A percentile compares a stretch with the other conserved stretches of the same genome.
Evolutionary conservation across 805 yeast genomes (phyloP).

Genomic region (Grigorovia humatica): DNA sequence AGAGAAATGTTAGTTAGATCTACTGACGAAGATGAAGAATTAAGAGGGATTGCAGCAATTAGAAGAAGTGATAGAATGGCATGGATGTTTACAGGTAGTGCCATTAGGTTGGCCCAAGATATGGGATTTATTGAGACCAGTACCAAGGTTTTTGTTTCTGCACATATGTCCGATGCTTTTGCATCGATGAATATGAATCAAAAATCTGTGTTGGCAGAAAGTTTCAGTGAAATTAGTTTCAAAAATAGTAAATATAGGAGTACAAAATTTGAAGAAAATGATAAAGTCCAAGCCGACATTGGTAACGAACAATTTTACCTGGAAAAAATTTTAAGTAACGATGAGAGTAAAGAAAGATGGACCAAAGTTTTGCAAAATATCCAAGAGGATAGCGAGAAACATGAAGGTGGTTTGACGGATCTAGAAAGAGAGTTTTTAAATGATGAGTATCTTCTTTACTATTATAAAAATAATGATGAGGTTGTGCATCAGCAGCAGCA

Average conservation of each 20-base stretch:
- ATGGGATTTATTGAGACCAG: slow-evolving; percentile 70
- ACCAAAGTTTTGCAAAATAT: slow-evolving; percentile 9
- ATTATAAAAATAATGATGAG: slow-evolving; percentile 9
- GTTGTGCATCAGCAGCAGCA: slow-evolving; percentile 3
- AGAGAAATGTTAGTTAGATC: slow-evolving; percentile 8
- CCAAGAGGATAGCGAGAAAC: slow-evolving; percentile 4
- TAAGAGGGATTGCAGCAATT: slow-evolving; percentile 76
- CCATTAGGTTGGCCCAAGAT: slow-evolving; percentile 78
- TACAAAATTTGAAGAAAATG: slow-evolving; percentile 22
- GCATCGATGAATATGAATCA: slow-evolving; percentile 75
- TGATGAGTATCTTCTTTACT: slow-evolving; percentile 26
- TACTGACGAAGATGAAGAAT: slow-evolving; percentile 35
- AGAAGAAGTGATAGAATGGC: slow-evolving; percentile 83
- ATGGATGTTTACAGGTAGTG: slow-evolving; percentile 87
- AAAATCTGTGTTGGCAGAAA: slow-evolving; percentile 64
- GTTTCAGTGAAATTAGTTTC: slow-evolving; percentile 54
- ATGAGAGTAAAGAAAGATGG: slow-evolving; percentile 20
- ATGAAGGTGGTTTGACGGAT: slow-evolving; percentile 12
- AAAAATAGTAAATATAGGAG: slow-evolving; percentile 2
- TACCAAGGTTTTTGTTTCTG: slow-evolving; percentile 66
- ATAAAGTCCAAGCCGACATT: slow-evolving; percentile 19
- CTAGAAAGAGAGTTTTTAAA: slow-evolving; percentile 24
- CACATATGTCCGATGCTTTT: slow-evolving; percentile 75
- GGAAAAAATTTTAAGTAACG: slow-evolving; percentile 20
- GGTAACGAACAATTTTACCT: slow-evolving; percentile 27